These are phyloP conservation scores for Nicotiana obtusifolia DNA, from an alignment of 257 asterid genomes.

Conservation along the genomic window DNA sequence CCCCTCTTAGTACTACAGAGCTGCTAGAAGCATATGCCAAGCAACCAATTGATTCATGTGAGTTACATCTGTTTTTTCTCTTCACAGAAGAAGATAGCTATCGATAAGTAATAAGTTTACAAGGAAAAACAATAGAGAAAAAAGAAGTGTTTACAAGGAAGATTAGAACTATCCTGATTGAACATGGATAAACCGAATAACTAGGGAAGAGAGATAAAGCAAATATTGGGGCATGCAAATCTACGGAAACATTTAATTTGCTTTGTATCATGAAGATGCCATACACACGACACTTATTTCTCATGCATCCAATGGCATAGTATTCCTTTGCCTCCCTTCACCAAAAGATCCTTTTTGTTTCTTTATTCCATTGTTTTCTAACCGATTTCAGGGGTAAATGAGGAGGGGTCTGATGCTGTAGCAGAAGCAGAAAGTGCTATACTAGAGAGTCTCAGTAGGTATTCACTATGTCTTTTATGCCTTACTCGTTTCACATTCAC, in stretches of 20 bases:
- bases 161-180: not conserved
- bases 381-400: conserved; percentile 43
- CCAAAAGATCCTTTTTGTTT: not conserved
- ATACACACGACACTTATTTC: not conserved
- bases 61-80: conserved; percentile 22
- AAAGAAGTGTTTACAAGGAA: not conserved
- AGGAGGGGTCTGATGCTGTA: conserved; percentile 61
- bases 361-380: not conserved
- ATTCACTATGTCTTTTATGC: conserved; percentile 16
- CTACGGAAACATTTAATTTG: too few species aligned
- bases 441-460: conserved; percentile 84
- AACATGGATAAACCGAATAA: not conserved
- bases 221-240: not conserved
- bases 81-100: not conserved
- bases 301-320: not conserved
- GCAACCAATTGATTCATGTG: conserved; percentile 68
- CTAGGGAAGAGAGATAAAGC: not conserved
- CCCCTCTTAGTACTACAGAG: conserved; percentile 79
- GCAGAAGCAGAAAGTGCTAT: conserved; percentile 69
- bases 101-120: not conserved
- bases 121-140: not conserved
- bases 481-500: not conserved
- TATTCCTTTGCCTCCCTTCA: not conserved
- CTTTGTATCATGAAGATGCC: too few species aligned
- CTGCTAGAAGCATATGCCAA: conserved; percentile 66